Percentiles rank a stretch among this genome's conserved stretches.
These are phyloP conservation scores for Nicotiana otophora DNA, from an alignment of 257 asterid genomes.

Conservation along the genomic window DNA sequence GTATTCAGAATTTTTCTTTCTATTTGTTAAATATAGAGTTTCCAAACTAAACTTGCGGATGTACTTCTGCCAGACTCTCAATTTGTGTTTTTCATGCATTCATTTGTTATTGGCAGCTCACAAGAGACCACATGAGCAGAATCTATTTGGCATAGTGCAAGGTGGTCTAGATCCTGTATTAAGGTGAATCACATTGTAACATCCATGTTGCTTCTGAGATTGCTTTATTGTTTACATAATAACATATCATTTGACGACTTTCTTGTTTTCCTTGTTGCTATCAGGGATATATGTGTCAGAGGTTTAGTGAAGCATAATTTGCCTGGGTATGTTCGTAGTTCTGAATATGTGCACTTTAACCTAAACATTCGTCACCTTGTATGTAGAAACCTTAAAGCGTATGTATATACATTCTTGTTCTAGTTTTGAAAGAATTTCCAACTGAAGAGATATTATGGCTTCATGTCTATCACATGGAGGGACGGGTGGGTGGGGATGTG, in stretches of 20 bases:
- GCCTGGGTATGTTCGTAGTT: constrained; percentile 67
- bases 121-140: constrained; percentile 86
- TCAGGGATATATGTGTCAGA: constrained; percentile 90
- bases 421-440: not conserved
- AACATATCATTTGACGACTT: constrained; percentile 7
- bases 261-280: constrained; percentile 18
- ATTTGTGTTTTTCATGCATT: not conserved
- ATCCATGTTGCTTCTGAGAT: not conserved
- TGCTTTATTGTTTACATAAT: not conserved
- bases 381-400: not conserved
- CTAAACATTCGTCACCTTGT: not conserved
- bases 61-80: not conserved
- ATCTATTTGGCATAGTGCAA: constrained; percentile 96
- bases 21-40: not conserved
- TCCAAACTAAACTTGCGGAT: not conserved
- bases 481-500: not conserved
- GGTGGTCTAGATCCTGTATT: constrained; percentile 97
- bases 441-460: not conserved
- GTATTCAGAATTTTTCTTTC: not conserved
- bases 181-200: constrained; percentile 43
- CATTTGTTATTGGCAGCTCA: constrained; percentile 61
- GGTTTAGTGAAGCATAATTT: constrained; percentile 89
- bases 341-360: not conserved
- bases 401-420: not conserved
- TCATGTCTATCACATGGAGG: not conserved